Evolutionary conservation across 805 yeast species (phyloP).

Genomic region (Candida caryicola): DNA sequence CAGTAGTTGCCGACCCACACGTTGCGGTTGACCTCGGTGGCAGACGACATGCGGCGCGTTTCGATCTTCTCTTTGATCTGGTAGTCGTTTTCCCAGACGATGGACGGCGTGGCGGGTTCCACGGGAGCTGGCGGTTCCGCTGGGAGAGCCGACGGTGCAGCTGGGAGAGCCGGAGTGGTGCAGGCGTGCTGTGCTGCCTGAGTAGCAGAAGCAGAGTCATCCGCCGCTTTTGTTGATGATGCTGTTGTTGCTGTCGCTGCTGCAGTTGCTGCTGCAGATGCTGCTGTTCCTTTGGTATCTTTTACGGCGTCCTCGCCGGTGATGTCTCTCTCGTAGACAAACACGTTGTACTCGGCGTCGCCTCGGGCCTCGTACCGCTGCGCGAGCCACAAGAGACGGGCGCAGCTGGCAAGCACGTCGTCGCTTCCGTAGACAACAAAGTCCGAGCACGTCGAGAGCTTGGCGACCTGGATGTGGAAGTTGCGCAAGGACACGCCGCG

Average conservation of each 20-base stretch:
- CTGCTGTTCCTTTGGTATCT: too few relatives aligned
- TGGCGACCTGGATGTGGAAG: conserved; percentile 83
- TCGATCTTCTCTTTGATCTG: conserved; percentile 76
- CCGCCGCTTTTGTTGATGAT: too few relatives aligned
- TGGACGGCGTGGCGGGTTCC: too few relatives aligned
- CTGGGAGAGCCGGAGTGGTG: too few relatives aligned
- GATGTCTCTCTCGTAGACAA: conserved; percentile 14
- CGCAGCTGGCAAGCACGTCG: conserved; percentile 19
- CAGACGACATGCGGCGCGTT: conserved; percentile 78
- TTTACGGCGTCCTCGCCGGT: conserved; percentile 6
- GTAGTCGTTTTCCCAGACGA: conserved; percentile 64
- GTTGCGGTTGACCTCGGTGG: conserved; percentile 51
- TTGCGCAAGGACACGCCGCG: conserved; percentile 76
- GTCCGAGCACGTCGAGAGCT: conserved; percentile 70
- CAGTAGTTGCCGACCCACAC: conserved; percentile 84
- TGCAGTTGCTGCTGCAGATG: too few relatives aligned
- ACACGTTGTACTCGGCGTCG: conserved; percentile 19
- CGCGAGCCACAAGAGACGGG: conserved; percentile 37
- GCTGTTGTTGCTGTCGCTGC: too few relatives aligned
- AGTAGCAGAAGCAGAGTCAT: too few relatives aligned
- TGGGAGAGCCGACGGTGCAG: too few relatives aligned
- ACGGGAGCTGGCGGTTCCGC: too few relatives aligned
- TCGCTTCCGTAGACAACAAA: conserved; percentile 57
- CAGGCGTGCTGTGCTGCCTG: too few relatives aligned
- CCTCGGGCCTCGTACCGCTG: conserved; percentile 25